Evolutionary conservation across 2,329 filamentous ascomycete genomes (phyloP).

Genomic region (Pseudogymnoascus sp.): DNA sequence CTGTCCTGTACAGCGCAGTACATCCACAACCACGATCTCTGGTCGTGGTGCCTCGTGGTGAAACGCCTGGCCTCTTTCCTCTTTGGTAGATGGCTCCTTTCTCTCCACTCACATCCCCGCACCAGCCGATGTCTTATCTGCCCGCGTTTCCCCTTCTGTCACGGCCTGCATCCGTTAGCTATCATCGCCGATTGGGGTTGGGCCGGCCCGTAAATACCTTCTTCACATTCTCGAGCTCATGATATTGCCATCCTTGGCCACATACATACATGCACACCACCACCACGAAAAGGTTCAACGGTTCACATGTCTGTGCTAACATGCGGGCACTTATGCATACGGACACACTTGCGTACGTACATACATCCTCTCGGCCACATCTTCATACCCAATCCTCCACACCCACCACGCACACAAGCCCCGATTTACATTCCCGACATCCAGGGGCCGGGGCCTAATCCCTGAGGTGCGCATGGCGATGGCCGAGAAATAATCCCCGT

Average conservation of each 20-base stretch:
- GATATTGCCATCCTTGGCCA: neutral
- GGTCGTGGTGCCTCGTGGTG: neutral
- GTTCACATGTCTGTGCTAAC: slow-evolving; percentile 1
- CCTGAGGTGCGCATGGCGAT: neutral
- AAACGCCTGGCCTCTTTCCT: neutral
- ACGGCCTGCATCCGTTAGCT: neutral
- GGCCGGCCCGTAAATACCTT: neutral
- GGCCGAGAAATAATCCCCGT: neutral
- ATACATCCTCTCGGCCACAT: neutral
- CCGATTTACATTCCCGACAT: neutral
- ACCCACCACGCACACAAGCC: neutral
- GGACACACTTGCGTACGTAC: neutral
- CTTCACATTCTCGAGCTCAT: neutral
- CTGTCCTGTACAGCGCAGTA: neutral
- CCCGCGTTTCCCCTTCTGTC: neutral
- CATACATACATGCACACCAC: neutral
- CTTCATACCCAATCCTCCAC: neutral
- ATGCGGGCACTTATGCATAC: neutral
- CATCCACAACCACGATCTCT: neutral
- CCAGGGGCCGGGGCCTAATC: neutral
- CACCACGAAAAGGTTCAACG: neutral
- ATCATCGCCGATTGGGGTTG: neutral
- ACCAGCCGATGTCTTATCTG: neutral
- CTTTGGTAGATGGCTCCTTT: neutral
- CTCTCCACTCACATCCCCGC: neutral